Evolutionary conservation across 805 yeast genomes (phyloP).

Genomic region (Barnettozyma sp.): DNA sequence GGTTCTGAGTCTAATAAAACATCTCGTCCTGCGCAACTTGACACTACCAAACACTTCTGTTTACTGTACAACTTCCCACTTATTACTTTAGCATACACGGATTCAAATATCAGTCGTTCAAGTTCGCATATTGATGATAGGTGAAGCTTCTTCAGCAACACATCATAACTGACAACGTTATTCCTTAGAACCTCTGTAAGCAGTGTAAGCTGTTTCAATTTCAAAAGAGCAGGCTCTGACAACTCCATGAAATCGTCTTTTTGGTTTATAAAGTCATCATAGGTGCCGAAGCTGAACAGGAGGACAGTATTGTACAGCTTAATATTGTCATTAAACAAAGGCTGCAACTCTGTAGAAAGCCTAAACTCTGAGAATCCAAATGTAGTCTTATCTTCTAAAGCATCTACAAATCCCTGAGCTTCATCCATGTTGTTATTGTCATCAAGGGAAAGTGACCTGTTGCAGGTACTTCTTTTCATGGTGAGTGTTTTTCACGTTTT

Average conservation of each 20-base stretch:
- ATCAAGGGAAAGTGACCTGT: too few species aligned
- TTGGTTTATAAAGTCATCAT: constrained; percentile 12
- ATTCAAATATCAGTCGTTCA: constrained; percentile 20
- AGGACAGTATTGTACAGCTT: constrained; percentile 18
- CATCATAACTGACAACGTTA: constrained; percentile 12
- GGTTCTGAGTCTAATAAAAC: constrained; percentile 16
- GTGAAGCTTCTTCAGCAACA: constrained; percentile 11
- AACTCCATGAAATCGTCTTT: constrained; percentile 13
- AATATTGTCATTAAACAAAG: constrained; percentile 6
- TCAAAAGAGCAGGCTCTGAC: constrained; percentile 11
- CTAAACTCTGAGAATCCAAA: constrained; percentile 24
- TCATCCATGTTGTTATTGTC: too few species aligned
- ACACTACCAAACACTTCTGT: constrained; percentile 16
- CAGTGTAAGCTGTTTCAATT: constrained; percentile 20
- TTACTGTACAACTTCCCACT: constrained; percentile 19
- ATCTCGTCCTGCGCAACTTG: constrained; percentile 21
- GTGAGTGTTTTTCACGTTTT: too few species aligned
- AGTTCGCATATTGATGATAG: constrained; percentile 10
- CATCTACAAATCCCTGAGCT: not conserved
- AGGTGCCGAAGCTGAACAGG: constrained; percentile 23
- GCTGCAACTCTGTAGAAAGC: constrained; percentile 1
- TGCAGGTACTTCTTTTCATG: too few species aligned
- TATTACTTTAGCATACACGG: constrained; percentile 14
- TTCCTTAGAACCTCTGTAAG: constrained; percentile 15
- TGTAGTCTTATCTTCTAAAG: constrained; percentile 16